phyloP scores from a whole-genome alignment of 257 asterid genomes.

The Prunella vulgaris region DNA sequence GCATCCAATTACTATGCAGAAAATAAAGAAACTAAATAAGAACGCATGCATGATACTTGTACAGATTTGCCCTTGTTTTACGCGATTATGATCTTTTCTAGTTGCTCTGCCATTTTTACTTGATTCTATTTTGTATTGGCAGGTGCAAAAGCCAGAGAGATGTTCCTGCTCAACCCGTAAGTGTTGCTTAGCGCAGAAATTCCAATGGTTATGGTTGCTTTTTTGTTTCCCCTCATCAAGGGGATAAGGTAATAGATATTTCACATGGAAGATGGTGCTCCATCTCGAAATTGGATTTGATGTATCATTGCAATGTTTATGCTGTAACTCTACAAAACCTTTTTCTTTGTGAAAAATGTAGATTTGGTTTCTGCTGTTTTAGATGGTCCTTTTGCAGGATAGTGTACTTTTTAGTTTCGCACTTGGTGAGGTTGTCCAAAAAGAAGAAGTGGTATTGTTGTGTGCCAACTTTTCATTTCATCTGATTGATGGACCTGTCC shows the following conservation, averaged over 20 bases:
- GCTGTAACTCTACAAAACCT: constrained; percentile 5
- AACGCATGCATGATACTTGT: neutral
- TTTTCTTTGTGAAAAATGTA: constrained; percentile 7
- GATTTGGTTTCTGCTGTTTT: neutral
- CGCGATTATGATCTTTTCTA: neutral
- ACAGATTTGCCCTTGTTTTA: neutral
- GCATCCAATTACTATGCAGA: neutral
- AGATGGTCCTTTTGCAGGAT: neutral
- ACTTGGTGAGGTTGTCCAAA: neutral
- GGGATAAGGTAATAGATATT: neutral
- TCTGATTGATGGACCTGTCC: neutral
- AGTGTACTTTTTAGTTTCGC: neutral
- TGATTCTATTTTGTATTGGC: constrained; percentile 12
- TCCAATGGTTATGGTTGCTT: neutral
- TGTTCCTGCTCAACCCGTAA: constrained; percentile 33
- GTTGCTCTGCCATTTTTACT: constrained; percentile 5
- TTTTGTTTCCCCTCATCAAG: neutral
- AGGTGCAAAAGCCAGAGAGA: constrained; percentile 53
- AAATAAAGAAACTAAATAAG: neutral
- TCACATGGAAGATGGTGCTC: constrained; percentile 1
- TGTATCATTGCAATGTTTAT: constrained; percentile 3
- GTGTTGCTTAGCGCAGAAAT: constrained; percentile 34
- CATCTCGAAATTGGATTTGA: neutral
- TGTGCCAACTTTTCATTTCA: neutral
- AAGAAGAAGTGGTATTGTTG: neutral